phyloP scores from a whole-genome alignment of 306 rosid genomes.

The Gleditsia sinensis region DNA sequence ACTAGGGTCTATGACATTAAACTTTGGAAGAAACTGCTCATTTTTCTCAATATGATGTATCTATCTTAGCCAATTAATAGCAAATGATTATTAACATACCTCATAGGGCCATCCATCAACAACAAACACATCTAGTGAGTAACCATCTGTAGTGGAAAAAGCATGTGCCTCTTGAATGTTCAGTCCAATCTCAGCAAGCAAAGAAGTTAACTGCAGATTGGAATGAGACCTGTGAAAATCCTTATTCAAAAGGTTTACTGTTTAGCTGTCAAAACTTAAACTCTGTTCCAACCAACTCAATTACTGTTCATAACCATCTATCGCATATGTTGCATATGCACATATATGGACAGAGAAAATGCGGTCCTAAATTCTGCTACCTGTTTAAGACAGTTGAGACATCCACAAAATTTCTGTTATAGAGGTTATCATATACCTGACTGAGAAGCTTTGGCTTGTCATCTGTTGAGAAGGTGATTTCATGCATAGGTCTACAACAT shows the following conservation, averaged over 20 bases:
- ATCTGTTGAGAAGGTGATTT: constrained; percentile 90
- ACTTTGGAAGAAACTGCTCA: constrained; percentile 7
- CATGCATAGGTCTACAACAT: constrained; percentile 95
- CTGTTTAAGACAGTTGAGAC: constrained; percentile 3
- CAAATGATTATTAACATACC: constrained; percentile 50
- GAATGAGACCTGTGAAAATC: constrained; percentile 25
- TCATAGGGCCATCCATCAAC: constrained; percentile 99
- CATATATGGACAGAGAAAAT: background rate
- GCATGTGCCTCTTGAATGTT: constrained; percentile 99
- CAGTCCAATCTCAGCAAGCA: constrained; percentile 96
- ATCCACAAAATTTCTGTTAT: background rate
- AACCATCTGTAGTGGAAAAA: constrained; percentile 91
- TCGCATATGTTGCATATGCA: background rate
- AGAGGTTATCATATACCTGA: constrained; percentile 66
- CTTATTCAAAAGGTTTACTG: background rate
- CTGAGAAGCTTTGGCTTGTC: constrained; percentile 98
- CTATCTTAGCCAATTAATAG: constrained; percentile 26
- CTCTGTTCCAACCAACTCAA: constrained; percentile 23
- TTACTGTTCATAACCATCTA: constrained; percentile 21
- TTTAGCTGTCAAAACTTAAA: background rate
- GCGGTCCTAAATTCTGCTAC: constrained; percentile 4
- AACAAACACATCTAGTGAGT: constrained; percentile 96
- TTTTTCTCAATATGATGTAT: background rate
- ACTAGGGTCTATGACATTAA: constrained; percentile 1
- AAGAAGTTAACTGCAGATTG: constrained; percentile 84